Evolutionary conservation across 2,329 filamentous ascomycete species (phyloP), one percentile per base, ranked within the genome.

Genomic region (Fusarium luffae): DNA sequence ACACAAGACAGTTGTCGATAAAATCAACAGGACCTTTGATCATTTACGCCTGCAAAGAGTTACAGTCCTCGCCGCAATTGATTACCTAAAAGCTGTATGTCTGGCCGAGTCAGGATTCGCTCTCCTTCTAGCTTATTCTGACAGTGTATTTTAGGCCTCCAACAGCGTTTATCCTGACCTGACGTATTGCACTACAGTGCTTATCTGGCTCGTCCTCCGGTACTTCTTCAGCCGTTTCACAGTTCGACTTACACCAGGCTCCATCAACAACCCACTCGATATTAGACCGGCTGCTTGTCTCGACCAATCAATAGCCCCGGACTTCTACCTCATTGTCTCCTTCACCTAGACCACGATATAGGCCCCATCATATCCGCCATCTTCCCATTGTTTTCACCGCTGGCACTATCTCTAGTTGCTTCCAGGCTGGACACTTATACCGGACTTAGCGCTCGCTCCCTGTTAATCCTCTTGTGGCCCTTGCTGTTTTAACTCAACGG

Each of bases 181-280:
- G 23, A 49, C 57, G 41, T 48, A n/a, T 46, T 14, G 34, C 44
- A 32, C 40, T 44, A 44, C 49, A 60, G 42, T 25, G 21, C 30
- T 50, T 28, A 30, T 40, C 63, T 47, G 40, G 23, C 54, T 54
- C 25, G 19, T 44, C 32, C 23, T 27, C 54, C 34, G 13, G 23
- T 52, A 52, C 49, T 41, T 68, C 47, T 37, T 56, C 54, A 44
- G 18, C 46, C 25, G 49, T 41, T 51, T 43, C 46, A 59, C 46
- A 48, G 56, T 47, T 65, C 42, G 68, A 70, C 68, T 70, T 70
- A 70, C 63, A 70, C 63, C 27, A 37, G 43, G 63, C 49, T 64
- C 68, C 68, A 70, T 68, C 34, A 13, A 66, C 54, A 68, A 57
- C 57, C 68, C 63, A 71, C 68, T 61, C 52, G 21, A 64, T 23